Evolutionary conservation across 2,329 filamentous ascomycete species (phyloP).

Genomic region (Xylaria sp.): DNA sequence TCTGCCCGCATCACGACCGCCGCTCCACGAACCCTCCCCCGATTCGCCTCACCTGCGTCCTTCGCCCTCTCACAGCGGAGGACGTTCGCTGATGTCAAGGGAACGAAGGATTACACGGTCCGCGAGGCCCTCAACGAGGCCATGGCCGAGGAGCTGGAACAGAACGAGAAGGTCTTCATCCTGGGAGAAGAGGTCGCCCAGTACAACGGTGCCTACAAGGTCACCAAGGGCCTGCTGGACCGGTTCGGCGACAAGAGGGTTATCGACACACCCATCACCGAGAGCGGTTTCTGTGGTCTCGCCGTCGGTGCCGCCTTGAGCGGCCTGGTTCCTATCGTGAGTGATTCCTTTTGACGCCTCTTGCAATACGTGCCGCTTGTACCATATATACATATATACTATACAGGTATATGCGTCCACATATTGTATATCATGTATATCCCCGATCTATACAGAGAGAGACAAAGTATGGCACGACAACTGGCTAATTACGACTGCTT

Average conservation of each 20-base stretch:
- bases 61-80: conserved; percentile 60
- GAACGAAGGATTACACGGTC: conserved; percentile 91
- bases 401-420: not conserved
- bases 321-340: conserved; percentile 91
- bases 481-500: conserved; percentile 26
- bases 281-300: conserved; percentile 93
- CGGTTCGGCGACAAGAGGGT: conserved; percentile 97
- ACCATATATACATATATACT: not conserved
- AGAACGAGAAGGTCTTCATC: conserved; percentile 93
- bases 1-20: conserved; percentile 54
- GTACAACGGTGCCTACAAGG: conserved; percentile 99
- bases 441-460: not conserved
- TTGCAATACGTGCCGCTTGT: not conserved
- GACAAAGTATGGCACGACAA: not conserved
- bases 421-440: not conserved
- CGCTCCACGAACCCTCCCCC: conserved; percentile 52
- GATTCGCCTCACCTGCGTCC: conserved; percentile 51
- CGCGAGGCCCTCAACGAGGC: conserved; percentile 98
- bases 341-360: too few relatives aligned
- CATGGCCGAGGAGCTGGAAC: conserved; percentile 95
- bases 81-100: conserved; percentile 65
- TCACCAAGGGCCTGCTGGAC: conserved; percentile 96
- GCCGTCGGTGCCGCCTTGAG: conserved; percentile 95
- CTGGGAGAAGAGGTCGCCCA: conserved; percentile 98
- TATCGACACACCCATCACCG: conserved; percentile 98